A percentile compares a stretch with the other conserved stretches of the same genome.
Evolutionary conservation across 495 filamentous ascomycete genomes (phyloP).

Genomic region (Hyaloscypha finlandica): DNA sequence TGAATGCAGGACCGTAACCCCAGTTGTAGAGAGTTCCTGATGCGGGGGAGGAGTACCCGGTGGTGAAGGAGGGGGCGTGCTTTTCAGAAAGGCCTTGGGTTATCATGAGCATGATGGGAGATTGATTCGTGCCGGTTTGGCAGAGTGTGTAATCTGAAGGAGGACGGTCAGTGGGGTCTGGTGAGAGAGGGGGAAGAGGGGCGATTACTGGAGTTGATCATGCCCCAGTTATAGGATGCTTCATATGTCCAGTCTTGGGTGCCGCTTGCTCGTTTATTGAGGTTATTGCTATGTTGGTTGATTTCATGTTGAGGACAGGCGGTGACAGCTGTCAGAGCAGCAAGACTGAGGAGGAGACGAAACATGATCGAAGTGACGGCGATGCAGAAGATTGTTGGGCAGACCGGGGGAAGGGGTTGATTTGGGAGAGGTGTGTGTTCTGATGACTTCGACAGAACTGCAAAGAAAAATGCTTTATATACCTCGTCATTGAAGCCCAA

Average conservation of each 20-base stretch:
- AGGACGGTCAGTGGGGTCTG: background rate
- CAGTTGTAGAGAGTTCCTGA: conserved; percentile 36
- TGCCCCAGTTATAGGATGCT: conserved; percentile 28
- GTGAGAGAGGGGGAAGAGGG: background rate
- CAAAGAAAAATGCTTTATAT: background rate
- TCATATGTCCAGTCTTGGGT: conserved; percentile 26
- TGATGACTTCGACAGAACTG: too few species aligned
- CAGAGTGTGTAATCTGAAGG: conserved; percentile 33
- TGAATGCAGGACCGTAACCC: conserved; percentile 38
- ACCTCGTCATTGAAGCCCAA: background rate
- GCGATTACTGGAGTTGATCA: conserved; percentile 17
- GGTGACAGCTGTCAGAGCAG: background rate
- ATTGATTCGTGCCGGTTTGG: conserved; percentile 37
- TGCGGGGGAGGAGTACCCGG: conserved; percentile 15
- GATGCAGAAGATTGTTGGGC: too few species aligned
- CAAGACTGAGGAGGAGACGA: conserved; percentile 5
- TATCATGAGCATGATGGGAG: conserved; percentile 32
- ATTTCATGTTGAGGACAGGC: conserved; percentile 24
- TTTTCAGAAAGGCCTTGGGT: conserved; percentile 32
- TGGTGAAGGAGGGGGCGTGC: conserved; percentile 30
- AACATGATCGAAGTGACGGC: background rate
- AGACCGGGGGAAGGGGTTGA: too few species aligned
- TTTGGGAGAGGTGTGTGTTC: too few species aligned
- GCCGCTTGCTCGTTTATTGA: conserved; percentile 10
- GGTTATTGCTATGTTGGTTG: background rate